A percentile compares a stretch with the other conserved stretches of the same genome.
These are phyloP conservation scores for Kodamaea hsintzibuensis DNA, from an alignment of 805 yeast species.

Conservation along the genomic window DNA sequence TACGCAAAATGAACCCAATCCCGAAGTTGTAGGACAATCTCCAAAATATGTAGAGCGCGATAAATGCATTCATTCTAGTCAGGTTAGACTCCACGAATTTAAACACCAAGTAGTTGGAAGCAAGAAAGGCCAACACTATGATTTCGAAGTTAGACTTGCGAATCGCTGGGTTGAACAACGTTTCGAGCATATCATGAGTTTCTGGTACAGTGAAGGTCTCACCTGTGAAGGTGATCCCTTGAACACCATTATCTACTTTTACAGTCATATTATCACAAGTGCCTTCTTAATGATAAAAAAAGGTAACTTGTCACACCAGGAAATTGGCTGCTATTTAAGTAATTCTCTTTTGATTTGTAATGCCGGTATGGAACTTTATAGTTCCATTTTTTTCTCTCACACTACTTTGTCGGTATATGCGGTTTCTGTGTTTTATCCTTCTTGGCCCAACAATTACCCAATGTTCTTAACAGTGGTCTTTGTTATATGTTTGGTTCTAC, in stretches of 20 bases:
- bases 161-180: conserved; percentile 74
- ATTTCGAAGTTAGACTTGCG: conserved; percentile 67
- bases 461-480: too few relatives aligned
- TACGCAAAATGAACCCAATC: conserved; percentile 67
- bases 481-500: too few relatives aligned
- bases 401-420: not conserved
- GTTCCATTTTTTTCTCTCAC: not conserved
- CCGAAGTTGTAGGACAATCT: conserved; percentile 75
- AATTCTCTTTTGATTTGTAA: not conserved
- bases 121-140: conserved; percentile 48
- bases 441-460: not conserved
- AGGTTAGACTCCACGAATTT: conserved; percentile 22
- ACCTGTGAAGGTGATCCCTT: conserved; percentile 48
- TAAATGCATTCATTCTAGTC: conserved; percentile 39
- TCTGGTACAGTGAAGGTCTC: conserved; percentile 52
- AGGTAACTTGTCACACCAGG: not conserved
- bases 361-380: not conserved
- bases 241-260: conserved; percentile 3
- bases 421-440: not conserved
- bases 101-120: conserved; percentile 34
- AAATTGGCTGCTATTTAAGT: not conserved
- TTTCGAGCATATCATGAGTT: conserved; percentile 83
- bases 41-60: conserved; percentile 68
- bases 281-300: not conserved
- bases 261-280: conserved; percentile 4